Evolutionary conservation across 2,329 filamentous ascomycete species (phyloP).

Genomic region (Ophiocordyceps sinensis): DNA sequence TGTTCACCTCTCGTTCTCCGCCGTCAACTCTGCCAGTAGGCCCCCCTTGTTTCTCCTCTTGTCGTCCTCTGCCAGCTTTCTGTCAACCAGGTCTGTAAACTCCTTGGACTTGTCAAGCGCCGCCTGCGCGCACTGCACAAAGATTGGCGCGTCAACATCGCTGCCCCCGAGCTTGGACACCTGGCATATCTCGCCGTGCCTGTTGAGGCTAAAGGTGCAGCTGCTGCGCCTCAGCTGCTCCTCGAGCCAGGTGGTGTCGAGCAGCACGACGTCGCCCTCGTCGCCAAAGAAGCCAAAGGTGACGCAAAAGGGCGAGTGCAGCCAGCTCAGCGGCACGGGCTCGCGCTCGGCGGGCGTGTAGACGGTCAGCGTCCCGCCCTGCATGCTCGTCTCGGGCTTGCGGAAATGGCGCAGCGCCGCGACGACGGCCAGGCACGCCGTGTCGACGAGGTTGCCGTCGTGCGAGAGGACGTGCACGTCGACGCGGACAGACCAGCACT

Average conservation of each 20-base stretch:
- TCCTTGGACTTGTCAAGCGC: slow-evolving; percentile 71
- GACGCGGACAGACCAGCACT: slow-evolving; percentile 82
- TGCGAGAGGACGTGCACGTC: slow-evolving; percentile 86
- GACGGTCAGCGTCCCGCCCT: slow-evolving; percentile 71
- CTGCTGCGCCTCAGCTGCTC: slow-evolving; percentile 62
- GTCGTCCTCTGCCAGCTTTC: slow-evolving; percentile 60
- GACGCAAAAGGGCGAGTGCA: slow-evolving; percentile 83
- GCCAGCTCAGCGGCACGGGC: slow-evolving; percentile 76
- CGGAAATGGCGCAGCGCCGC: slow-evolving; percentile 84
- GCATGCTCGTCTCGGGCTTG: slow-evolving; percentile 75
- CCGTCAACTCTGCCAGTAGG: slow-evolving; percentile 60
- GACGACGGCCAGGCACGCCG: slow-evolving; percentile 72
- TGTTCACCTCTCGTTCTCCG: slow-evolving; percentile 59
- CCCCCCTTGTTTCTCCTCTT: slow-evolving; percentile 68
- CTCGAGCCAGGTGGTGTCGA: slow-evolving; percentile 62
- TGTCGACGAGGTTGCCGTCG: slow-evolving; percentile 81
- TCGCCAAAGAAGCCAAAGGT: slow-evolving; percentile 76
- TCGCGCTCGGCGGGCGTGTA: slow-evolving; percentile 77
- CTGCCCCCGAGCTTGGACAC: slow-evolving; percentile 80
- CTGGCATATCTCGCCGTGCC: slow-evolving; percentile 80
- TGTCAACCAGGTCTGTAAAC: slow-evolving; percentile 59
- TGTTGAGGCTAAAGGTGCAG: slow-evolving; percentile 74
- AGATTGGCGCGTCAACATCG: slow-evolving; percentile 61
- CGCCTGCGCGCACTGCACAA: slow-evolving; percentile 62
- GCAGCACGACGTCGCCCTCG: slow-evolving; percentile 49